Evolutionary conservation across 2,329 filamentous ascomycete species (phyloP), one percentile per base, ranked within the genome.

Genomic region (Talaromyces sp.): DNA sequence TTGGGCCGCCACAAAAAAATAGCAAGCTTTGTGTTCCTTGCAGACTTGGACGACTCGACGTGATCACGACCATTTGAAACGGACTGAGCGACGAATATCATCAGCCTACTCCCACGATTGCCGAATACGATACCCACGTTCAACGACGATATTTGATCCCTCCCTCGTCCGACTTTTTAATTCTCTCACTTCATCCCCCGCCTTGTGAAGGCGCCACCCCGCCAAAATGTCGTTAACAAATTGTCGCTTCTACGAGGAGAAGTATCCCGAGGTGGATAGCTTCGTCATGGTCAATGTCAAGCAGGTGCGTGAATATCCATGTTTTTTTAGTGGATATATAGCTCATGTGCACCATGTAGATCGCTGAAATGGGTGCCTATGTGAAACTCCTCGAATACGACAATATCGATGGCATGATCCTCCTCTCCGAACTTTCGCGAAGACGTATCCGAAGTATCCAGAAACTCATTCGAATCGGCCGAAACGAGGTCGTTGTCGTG

Each of bases 201-300:
- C 67, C 67, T 61, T 39, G 56, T 62, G 50, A 57, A 70, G 68
- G 69, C 73, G 74, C 74, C 75, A 75, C 76, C 75, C 82, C 84
- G 83, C 85, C 86, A 90, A 79, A 75, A 96, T 96, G 91, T 96
- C 93, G 82, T 88, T 96, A 84, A 95, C 91, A 79, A 96, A 96
- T 84, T 96, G 91, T 82, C 92, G 93, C 75, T 97, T 96, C 82
- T 97, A 97, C 80, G 93, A 97, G 86, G 92, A 97, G 84, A 96
- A 96, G 82, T 97, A 90, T 77, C 93, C 93, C 66, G 95, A 98
- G 86, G 94, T 99, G 79, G 95, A 99, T 83, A 96, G 92, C 86
- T 98, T 97, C 83, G 96, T 99, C 78, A 99, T 99, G 95, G 95
- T 99, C 79, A 99, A 98, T 82, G 95, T 98, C 75, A 96, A 97